Evolutionary conservation across 768 basidiomycete genomes (phyloP), one percentile per base, ranked within the genome.

Genomic region (Boletus tomentosulus): DNA sequence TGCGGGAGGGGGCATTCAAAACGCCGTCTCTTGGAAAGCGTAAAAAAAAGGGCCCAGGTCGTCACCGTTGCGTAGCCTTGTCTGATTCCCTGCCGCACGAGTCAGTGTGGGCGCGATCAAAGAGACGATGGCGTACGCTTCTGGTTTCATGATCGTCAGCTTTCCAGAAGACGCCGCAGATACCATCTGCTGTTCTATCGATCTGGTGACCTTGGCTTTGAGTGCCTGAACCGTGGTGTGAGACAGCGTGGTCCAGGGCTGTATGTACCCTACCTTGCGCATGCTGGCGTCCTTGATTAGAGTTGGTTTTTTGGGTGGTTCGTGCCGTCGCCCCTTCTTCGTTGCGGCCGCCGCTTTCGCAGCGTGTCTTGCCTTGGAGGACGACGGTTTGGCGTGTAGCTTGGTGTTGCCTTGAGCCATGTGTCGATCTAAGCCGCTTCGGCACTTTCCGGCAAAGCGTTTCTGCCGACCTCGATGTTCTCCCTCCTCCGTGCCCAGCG

Each of bases 131-230:
- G 52, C 69, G 50, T 59, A 72, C 70, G 57, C 28, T 41, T 68
- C 64, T 56, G 85, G 81, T 73, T 89, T 90, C 92, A 98, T 92
- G 68, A 98, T 93, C 28, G 91, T 91, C 57, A 98, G 77, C 68
- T 91, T 92, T 37, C 94, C 94, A 41, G 85, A 77, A 5, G 90
- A 92, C 3, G 94, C 94, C 7, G 92, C 92, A 46, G 83, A 75
- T 12, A 92, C 89, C 84, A 94, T 92, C 71, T 95, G 93, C 51
- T 81, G 78, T 69, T 98, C 94, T 62, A 98, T 94, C 22, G 89
- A 90, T 68, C 83, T 85, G 69, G 89, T 92, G 66, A 97, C 94
- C 74, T 93, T 94, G 48, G 92, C 87, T 55, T 87, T 87, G 58
- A 97, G 78, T 64, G 83, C 76, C 93, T 96, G 52, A 16, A 37